Evolutionary conservation across 352 stramenopile species (phyloP).

Genomic region (Globisporangium nunn): DNA sequence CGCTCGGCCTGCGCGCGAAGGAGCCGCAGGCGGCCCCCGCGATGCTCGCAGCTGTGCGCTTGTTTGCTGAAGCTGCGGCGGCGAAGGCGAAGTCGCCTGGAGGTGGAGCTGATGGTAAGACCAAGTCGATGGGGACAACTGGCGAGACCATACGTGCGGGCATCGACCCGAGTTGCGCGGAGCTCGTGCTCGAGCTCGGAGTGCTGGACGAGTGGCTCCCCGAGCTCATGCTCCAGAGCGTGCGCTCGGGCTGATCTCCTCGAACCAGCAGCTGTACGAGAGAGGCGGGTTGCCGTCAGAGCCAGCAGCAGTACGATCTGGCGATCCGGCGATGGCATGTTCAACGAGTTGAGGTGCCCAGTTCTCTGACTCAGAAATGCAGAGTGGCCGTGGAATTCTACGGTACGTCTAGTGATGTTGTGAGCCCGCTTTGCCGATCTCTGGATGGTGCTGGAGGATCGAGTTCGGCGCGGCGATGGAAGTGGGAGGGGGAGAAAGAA

Average conservation of each 20-base stretch:
- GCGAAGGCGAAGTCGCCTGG: neutral
- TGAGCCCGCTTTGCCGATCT: too few relatives aligned
- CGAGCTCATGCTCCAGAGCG: conserved; percentile 6
- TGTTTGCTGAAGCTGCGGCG: neutral
- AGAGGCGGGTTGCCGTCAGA: neutral
- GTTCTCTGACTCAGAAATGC: too few relatives aligned
- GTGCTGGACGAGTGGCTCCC: conserved; percentile 10
- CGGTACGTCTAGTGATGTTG: too few relatives aligned
- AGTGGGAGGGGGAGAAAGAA: too few relatives aligned
- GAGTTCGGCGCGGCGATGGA: too few relatives aligned
- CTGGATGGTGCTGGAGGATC: too few relatives aligned
- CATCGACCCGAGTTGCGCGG: neutral
- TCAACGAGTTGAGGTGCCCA: too few relatives aligned
- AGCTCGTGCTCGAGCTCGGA: neutral
- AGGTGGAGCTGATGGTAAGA: neutral
- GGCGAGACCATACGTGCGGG: neutral
- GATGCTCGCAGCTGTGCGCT: conserved; percentile 9
- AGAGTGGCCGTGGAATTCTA: too few relatives aligned
- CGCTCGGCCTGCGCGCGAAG: conserved; percentile 14
- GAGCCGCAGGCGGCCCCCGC: conserved; percentile 11
- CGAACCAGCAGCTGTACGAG: too few relatives aligned
- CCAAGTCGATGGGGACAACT: neutral
- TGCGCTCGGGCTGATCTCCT: neutral
- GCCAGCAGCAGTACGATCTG: neutral
- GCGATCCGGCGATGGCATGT: too few relatives aligned